Percentiles rank a stretch among this genome's conserved stretches.
These are phyloP conservation scores for Hanseniaspora mollemarum DNA, from an alignment of 805 yeast genomes.

Conservation along the genomic window DNA sequence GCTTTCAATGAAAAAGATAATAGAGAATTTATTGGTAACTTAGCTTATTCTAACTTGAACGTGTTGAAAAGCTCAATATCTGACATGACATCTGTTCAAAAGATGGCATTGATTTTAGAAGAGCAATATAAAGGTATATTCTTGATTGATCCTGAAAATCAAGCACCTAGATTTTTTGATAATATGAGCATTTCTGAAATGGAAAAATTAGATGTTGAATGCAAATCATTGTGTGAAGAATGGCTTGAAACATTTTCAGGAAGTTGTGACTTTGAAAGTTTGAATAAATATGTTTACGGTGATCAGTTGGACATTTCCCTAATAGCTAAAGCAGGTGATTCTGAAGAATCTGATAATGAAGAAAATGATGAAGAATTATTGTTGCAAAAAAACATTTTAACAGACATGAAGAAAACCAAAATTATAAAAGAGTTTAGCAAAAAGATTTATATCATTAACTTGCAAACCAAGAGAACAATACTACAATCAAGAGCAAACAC, in stretches of 20 bases:
- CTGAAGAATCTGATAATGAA: slow-evolving; percentile 31
- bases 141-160: slow-evolving; percentile 62
- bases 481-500: slow-evolving; percentile 50
- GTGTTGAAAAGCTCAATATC: slow-evolving; percentile 62
- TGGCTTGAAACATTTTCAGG: slow-evolving; percentile 31
- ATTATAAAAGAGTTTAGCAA: slow-evolving; percentile 53
- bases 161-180: slow-evolving; percentile 54
- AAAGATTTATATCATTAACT: slow-evolving; percentile 63
- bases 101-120: slow-evolving; percentile 51
- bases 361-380: slow-evolving; percentile 32
- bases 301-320: slow-evolving; percentile 40
- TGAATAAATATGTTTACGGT: slow-evolving; percentile 50
- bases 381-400: slow-evolving; percentile 38
- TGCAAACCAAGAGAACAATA: slow-evolving; percentile 82
- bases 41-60: slow-evolving; percentile 36
- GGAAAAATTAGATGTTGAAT: slow-evolving; percentile 7
- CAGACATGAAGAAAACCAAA: slow-evolving; percentile 45
- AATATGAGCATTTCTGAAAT: slow-evolving; percentile 7
- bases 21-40: slow-evolving; percentile 24
- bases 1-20: slow-evolving; percentile 44
- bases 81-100: slow-evolving; percentile 55
- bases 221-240: slow-evolving; percentile 33
- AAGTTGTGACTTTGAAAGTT: slow-evolving; percentile 21
- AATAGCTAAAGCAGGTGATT: slow-evolving; percentile 39
- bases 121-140: slow-evolving; percentile 74